phyloP scores from a whole-genome alignment of 495 filamentous ascomycete genomes.

The Xylaria palmicola region DNA sequence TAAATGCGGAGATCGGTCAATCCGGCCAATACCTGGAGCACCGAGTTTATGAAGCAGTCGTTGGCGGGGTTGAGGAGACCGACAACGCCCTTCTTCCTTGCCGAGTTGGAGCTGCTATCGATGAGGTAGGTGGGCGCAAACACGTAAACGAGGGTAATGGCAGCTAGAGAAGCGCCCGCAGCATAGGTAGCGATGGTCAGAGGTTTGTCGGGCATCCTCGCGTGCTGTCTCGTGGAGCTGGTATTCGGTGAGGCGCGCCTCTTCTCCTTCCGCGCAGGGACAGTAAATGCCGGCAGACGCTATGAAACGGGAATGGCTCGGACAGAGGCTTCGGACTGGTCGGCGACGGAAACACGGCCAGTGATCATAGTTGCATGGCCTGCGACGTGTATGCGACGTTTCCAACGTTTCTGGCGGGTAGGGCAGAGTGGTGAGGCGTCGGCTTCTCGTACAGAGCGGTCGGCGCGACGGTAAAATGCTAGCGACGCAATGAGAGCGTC shows the following conservation, averaged over 20 bases:
- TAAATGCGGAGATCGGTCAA: constrained; percentile 89
- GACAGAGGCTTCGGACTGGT: not conserved
- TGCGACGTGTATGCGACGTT: too few relatives aligned
- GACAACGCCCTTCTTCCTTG: constrained; percentile 83
- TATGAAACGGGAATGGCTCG: not conserved
- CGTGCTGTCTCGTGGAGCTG: not conserved
- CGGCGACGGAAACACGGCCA: not conserved
- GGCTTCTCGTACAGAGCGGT: too few relatives aligned
- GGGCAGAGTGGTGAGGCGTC: too few relatives aligned
- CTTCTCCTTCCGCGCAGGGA: too few relatives aligned
- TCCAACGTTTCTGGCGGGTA: too few relatives aligned
- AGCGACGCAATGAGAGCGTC: not conserved
- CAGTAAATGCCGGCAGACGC: not conserved
- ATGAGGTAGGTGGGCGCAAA: constrained; percentile 95
- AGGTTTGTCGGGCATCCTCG: constrained; percentile 80
- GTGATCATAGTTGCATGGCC: constrained; percentile 6
- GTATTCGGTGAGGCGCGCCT: too few relatives aligned
- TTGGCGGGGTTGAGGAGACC: constrained; percentile 90
- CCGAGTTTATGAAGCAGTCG: constrained; percentile 99
- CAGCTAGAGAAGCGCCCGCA: constrained; percentile 90
- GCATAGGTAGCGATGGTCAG: constrained; percentile 89
- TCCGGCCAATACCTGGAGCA: constrained; percentile 91
- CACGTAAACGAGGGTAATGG: constrained; percentile 94
- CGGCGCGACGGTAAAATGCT: not conserved
- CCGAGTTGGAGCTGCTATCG: constrained; percentile 68